These are phyloP conservation scores for Neoboletus subvelutipes DNA, from an alignment of 768 basidiomycete genomes.

Conservation along the genomic window DNA sequence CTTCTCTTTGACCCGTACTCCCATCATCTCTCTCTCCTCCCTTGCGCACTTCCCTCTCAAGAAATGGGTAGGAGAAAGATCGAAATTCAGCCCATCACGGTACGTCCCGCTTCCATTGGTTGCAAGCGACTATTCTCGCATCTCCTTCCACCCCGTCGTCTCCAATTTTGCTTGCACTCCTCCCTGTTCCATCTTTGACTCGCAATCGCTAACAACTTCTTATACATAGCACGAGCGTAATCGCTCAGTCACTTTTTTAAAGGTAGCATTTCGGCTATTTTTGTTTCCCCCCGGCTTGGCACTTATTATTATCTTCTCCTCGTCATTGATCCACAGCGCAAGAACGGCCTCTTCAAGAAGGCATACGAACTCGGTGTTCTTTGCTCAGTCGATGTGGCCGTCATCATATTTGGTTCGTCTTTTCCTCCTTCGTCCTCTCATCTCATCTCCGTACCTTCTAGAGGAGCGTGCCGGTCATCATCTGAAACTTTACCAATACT, in stretches of 20 bases:
- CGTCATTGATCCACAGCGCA: slow-evolving; percentile 52
- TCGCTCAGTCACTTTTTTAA: slow-evolving; percentile 87
- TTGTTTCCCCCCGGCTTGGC: slow-evolving; percentile 43
- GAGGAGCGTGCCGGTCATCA: slow-evolving; percentile 80
- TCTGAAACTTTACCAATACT: slow-evolving; percentile 80
- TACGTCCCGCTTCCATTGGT: slow-evolving; percentile 39
- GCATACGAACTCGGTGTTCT: slow-evolving; percentile 89
- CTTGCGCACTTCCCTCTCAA: not conserved
- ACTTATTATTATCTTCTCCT: slow-evolving; percentile 33
- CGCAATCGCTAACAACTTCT: slow-evolving; percentile 33
- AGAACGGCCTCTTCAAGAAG: slow-evolving; percentile 90
- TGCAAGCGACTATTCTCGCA: slow-evolving; percentile 22
- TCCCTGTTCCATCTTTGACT: slow-evolving; percentile 33
- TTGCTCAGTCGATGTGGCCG: slow-evolving; percentile 85
- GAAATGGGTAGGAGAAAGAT: slow-evolving; percentile 77
- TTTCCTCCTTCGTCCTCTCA: slow-evolving; percentile 2
- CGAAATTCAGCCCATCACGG: slow-evolving; percentile 78
- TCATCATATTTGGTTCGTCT: slow-evolving; percentile 77
- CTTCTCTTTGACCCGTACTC: slow-evolving; percentile 19
- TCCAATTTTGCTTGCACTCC: slow-evolving; percentile 31
- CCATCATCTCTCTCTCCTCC: slow-evolving; percentile 18
- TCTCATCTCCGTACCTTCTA: slow-evolving; percentile 31
- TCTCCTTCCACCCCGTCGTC: slow-evolving; percentile 14
- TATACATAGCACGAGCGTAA: slow-evolving; percentile 85
- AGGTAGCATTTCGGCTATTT: slow-evolving; percentile 71